Percentiles rank a stretch among this genome's conserved stretches.
Evolutionary conservation across 2,329 filamentous ascomycete genomes (phyloP).

Genomic region (Fusarium lyarnte): DNA sequence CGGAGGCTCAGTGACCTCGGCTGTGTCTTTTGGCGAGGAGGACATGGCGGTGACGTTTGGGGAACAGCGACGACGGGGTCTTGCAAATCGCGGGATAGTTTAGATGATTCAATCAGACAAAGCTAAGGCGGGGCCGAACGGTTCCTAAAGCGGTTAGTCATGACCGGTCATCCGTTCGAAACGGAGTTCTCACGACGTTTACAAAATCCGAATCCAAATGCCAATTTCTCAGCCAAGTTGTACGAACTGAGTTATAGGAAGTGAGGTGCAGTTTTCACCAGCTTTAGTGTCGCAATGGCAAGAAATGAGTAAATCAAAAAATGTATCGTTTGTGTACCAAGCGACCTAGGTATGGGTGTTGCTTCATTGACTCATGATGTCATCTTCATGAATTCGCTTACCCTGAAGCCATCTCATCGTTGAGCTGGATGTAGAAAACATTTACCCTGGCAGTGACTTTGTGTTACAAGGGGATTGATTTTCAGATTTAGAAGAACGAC

Average conservation of each 20-base stretch:
- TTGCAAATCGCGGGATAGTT: neutral
- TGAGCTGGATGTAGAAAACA: neutral
- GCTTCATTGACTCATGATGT: neutral
- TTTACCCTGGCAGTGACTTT: accelerated
- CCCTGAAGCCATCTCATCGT: neutral
- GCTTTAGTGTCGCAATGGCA: too few species aligned
- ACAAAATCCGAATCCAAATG: neutral
- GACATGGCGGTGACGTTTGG: slow-evolving; percentile 33
- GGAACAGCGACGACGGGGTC: neutral
- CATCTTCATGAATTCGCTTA: neutral
- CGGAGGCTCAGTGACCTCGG: slow-evolving; percentile 15
- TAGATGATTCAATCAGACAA: neutral
- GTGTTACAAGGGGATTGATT: neutral
- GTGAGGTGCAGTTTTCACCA: neutral
- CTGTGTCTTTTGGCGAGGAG: slow-evolving; percentile 29
- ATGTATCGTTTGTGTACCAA: neutral
- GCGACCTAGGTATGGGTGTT: too few species aligned
- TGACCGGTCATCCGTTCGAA: neutral
- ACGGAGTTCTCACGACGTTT: neutral
- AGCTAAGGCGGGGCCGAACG: slow-evolving; percentile 16
- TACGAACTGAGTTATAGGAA: neutral
- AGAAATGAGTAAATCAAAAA: too few species aligned
- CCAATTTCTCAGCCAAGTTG: neutral
- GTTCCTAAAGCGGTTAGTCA: neutral
- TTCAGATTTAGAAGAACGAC: too few species aligned